Percentiles rank a stretch among this genome's conserved stretches.
Evolutionary conservation across 1,139 yeast species (phyloP).

Genomic region (Pichia sp.): DNA sequence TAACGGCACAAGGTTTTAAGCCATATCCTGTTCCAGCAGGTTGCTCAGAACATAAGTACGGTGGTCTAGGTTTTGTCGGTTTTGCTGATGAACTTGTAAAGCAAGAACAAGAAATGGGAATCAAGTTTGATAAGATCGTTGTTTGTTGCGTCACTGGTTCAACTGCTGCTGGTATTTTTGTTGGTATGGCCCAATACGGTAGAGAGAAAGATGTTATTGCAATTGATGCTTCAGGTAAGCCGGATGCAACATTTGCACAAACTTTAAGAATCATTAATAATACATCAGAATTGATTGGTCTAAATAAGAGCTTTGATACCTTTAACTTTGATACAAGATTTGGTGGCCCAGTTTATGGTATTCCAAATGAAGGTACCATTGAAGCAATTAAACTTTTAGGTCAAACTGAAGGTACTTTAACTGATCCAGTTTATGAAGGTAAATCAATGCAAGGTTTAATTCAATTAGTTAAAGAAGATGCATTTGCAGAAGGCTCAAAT

Average conservation of each 20-base stretch:
- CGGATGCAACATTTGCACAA: slow-evolving; percentile 29
- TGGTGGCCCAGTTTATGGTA: slow-evolving; percentile 29
- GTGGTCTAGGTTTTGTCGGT: slow-evolving; percentile 31
- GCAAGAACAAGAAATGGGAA: slow-evolving; percentile 29
- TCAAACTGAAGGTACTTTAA: slow-evolving; percentile 29
- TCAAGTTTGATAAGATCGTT: slow-evolving; percentile 29
- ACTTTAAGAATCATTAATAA: slow-evolving; percentile 29
- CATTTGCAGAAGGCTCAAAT: slow-evolving; percentile 26
- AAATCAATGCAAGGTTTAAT: slow-evolving; percentile 30
- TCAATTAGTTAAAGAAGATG: slow-evolving; percentile 23
- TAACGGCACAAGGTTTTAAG: slow-evolving; percentile 22
- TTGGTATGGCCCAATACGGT: slow-evolving; percentile 30
- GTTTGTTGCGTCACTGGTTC: slow-evolving; percentile 32
- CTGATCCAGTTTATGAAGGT: slow-evolving; percentile 32
- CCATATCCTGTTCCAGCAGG: slow-evolving; percentile 33
- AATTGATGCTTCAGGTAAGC: slow-evolving; percentile 31
- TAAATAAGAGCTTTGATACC: slow-evolving; percentile 23
- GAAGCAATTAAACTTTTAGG: slow-evolving; percentile 30
- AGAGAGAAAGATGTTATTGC: slow-evolving; percentile 30
- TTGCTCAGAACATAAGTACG: slow-evolving; percentile 31
- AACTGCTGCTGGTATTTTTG: slow-evolving; percentile 30
- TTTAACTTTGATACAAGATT: slow-evolving; percentile 27
- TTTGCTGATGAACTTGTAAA: slow-evolving; percentile 29
- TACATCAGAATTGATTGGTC: slow-evolving; percentile 28
- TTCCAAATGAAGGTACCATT: slow-evolving; percentile 31